Percentiles rank a stretch among this genome's conserved stretches.
These are phyloP conservation scores for Penicillium capsulatum DNA, from an alignment of 2,329 filamentous ascomycete species.

Conservation along the genomic window DNA sequence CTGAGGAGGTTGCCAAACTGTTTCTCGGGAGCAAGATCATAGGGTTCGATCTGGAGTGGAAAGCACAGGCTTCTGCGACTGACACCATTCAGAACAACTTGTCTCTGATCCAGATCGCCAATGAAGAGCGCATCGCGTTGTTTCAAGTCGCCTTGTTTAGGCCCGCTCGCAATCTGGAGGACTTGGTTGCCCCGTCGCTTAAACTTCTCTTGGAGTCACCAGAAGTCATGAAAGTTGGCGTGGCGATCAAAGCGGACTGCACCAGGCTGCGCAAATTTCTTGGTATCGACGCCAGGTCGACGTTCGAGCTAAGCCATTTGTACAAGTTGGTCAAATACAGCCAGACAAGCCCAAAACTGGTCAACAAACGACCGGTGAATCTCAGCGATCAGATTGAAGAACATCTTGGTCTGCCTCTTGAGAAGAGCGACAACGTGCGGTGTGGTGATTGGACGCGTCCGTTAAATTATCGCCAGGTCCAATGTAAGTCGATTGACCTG, in stretches of 20 bases:
- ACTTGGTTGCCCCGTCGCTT: conserved; percentile 67
- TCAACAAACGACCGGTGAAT: conserved; percentile 64
- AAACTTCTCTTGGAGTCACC: conserved; percentile 68
- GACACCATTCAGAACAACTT: conserved; percentile 63
- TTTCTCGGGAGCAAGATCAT: conserved; percentile 68
- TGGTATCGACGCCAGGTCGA: conserved; percentile 58
- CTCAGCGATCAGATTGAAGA: conserved; percentile 68
- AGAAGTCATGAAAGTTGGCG: conserved; percentile 68
- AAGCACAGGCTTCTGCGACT: conserved; percentile 46
- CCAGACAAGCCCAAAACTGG: conserved; percentile 48
- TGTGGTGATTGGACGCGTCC: conserved; percentile 67
- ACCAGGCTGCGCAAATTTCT: conserved; percentile 66
- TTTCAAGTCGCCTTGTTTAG: conserved; percentile 72
- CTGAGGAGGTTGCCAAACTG: conserved; percentile 61
- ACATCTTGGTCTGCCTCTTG: conserved; percentile 67
- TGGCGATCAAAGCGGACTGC: conserved; percentile 67
- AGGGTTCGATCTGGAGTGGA: conserved; percentile 92
- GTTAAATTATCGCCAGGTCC: conserved; percentile 61
- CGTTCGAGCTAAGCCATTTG: conserved; percentile 79
- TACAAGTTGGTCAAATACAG: conserved; percentile 72
- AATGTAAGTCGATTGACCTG: conserved; percentile 67
- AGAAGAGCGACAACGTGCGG: conserved; percentile 67
- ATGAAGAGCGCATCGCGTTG: conserved; percentile 68
- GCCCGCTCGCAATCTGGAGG: conserved; percentile 37
- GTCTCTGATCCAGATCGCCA: conserved; percentile 78